Evolutionary conservation across 495 filamentous ascomycete species (phyloP).

Genomic region (Aspergillus cavernicola): DNA sequence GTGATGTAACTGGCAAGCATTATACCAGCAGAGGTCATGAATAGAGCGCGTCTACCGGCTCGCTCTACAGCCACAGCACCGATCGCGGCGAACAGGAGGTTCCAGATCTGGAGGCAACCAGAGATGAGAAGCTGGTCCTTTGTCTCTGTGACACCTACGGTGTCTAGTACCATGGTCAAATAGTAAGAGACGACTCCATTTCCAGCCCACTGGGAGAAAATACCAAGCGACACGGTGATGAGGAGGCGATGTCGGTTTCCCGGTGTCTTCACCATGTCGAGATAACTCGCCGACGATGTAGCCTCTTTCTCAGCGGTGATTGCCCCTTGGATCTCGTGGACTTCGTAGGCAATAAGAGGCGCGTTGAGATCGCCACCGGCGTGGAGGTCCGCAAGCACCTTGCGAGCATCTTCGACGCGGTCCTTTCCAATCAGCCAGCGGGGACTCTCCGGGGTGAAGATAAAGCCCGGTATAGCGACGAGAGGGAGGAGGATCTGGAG

Average conservation of each 20-base stretch:
- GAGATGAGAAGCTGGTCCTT: constrained; percentile 28
- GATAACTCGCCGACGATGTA: constrained; percentile 27
- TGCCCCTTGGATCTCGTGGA: constrained; percentile 23
- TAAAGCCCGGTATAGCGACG: constrained; percentile 36
- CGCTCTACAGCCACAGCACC: constrained; percentile 54
- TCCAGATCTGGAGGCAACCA: constrained; percentile 23
- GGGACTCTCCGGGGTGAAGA: constrained; percentile 41
- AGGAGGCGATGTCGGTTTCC: constrained; percentile 61
- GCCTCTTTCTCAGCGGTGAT: constrained; percentile 26
- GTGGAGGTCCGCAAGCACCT: constrained; percentile 29
- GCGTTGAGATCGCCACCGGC: constrained; percentile 21
- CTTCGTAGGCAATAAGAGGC: constrained; percentile 20
- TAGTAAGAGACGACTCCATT: constrained; percentile 42
- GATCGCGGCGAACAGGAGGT: constrained; percentile 47
- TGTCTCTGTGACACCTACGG: constrained; percentile 28
- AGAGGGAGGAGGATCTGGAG: constrained; percentile 49
- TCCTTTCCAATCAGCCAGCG: constrained; percentile 39
- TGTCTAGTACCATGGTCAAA: constrained; percentile 33
- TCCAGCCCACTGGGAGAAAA: constrained; percentile 67
- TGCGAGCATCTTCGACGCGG: constrained; percentile 34
- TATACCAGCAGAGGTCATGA: no score
- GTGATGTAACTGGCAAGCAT: no score
- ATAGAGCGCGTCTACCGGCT: no score
- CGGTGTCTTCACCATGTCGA: constrained; percentile 59
- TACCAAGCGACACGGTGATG: constrained; percentile 58